Evolutionary conservation across 495 filamentous ascomycete genomes (phyloP), one percentile per base, ranked within the genome.

Genomic region (Podospora pseudopauciseta): DNA sequence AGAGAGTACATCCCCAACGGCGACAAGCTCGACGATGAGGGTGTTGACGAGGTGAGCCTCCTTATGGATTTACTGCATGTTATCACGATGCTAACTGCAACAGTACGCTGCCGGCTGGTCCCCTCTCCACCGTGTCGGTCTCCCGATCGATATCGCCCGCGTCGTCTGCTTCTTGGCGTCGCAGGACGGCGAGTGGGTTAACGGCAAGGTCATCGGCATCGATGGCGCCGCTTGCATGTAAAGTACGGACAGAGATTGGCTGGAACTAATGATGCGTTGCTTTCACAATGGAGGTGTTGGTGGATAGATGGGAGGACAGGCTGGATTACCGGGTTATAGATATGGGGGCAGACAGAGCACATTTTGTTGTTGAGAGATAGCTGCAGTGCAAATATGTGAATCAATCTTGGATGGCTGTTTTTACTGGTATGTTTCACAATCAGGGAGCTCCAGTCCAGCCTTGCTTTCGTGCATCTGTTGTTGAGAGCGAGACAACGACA

Each of bases 101-200:
- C 39, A 49, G 81, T 81, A 74, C 66, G 86, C 87, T 67, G 81
- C 82, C 32, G 83, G 79, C 59, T 85, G 83, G 81, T 88, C 85
- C 34, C 87, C 87, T 18, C 76, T 88, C 64, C 80, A 81, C 77
- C 84, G 87, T 65, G 86, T 88, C 62, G 87, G 85, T 67, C 82
- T 88, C 67, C 87, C 87, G 65, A 82, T 85, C 74, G 87, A 90
- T 67, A 85, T 89, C 68, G 87, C 88, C 59, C 86, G 87, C 64
- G 86, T 88, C 23, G 87, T 88, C 56, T 84, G 81, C 77, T 90
- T 89, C 81, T 80, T 90, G 59, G 86, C 86, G 26, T 86, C 84
- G 54, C 83, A 89, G 71, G 87, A 90, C 69, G 87, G 86, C 58
- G 86, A 86, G 68, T 90, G 87, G 87, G 77, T 90, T 63, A 90